A percentile compares a stretch with the other conserved stretches of the same genome.
These are phyloP conservation scores for Termitomyces sp. DNA, from an alignment of 768 basidiomycete genomes.

Conservation along the genomic window DNA sequence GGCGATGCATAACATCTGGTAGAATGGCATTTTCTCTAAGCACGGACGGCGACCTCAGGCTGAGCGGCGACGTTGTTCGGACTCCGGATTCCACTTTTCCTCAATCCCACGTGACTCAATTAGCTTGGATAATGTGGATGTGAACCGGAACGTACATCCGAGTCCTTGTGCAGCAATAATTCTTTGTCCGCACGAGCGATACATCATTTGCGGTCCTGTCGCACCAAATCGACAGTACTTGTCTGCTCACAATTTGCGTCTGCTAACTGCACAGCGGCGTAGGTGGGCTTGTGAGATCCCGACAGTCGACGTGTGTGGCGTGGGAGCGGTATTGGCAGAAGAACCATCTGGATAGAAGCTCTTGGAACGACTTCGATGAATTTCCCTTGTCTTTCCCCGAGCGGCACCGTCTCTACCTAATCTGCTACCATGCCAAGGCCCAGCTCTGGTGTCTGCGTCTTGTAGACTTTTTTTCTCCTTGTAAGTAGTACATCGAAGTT, in stretches of 20 bases:
- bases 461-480: constrained; percentile 3
- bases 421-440: constrained; percentile 4
- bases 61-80: too few relatives aligned
- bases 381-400: constrained; percentile 19
- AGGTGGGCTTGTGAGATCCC: not conserved
- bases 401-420: constrained; percentile 16
- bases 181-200: not conserved
- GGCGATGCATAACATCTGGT: constrained; percentile 82
- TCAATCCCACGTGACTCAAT: not conserved
- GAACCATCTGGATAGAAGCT: constrained; percentile 7
- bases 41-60: not conserved
- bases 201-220: not conserved
- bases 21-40: constrained; percentile 68
- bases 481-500: not conserved
- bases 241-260: not conserved
- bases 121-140: not conserved
- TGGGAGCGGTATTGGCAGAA: constrained; percentile 11
- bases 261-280: not conserved
- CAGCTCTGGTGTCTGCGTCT: constrained; percentile 8
- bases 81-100: not conserved
- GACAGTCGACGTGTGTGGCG: constrained; percentile 9
- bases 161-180: too few relatives aligned
- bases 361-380: constrained; percentile 17
- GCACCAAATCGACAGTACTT: not conserved
- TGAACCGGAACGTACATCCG: too few relatives aligned